Base-by-base conservation (phyloP, 1,284 basidiomycete genomes). In the Wallemia ichthyophaga region DNA sequence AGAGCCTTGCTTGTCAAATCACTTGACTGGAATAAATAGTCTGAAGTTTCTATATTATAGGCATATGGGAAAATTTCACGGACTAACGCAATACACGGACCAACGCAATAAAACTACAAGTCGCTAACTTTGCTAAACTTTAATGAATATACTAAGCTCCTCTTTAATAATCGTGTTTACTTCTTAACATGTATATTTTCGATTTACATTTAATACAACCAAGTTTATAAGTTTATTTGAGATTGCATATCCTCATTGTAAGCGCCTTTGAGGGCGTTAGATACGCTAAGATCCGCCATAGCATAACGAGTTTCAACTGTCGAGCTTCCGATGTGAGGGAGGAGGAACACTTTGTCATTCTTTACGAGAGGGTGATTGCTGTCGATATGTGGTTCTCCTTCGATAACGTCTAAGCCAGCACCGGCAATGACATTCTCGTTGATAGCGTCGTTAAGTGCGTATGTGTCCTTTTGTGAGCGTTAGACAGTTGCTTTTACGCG, bases 331-430 rank as follows among this genome's bases (percentile, higher is more conserved):
- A 96, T 81, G 66, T 96, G 91, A 0, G 92, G 91, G 27, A 96
- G 65, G 17, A 91, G 73, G 2, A 81, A 73, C 63, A 83, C 83
- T 64, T 83, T 84, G 64, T 59, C 53, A 61, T 86, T 78, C 64
- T 76, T 76, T 32, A 94, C 78, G 54, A 95, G 70, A 0, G 83
- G 80, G 68, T 96, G 87, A 64, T 84, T 80, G 1, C 72, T 69
- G 0, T 69, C 66, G 27, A 96, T 74, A 57, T 82, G 71, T 0
- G 92, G 92, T 69, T 98, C 92, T 27, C 85, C 86, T 63, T 89
- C 86, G 13, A 95, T 79, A 28, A 96, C 92, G 68, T 98, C 92
- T 3, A 98, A 66, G 0, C 86, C 92, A 0, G 92, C 92, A 24
- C 81, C 89, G 74, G 83, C 92, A 53, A 96, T 83, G 75, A 80